Conservation (phyloP, 1,139 yeast species). For the Suhomyces ambrosiae region DNA sequence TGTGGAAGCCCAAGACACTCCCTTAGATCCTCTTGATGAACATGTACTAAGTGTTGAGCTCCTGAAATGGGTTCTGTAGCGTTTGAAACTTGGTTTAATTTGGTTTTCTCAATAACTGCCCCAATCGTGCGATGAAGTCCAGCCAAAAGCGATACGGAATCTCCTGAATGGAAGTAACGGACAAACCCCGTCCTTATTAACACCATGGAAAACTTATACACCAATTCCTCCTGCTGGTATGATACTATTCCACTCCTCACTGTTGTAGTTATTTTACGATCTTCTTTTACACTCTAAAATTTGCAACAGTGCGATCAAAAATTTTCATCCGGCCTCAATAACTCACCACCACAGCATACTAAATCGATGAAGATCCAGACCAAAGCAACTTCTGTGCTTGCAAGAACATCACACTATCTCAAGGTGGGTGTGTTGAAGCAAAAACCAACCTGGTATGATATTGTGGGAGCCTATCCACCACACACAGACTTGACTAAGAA, state of each 20-base stretch:
- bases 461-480: constrained; percentile 82
- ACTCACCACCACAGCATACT: constrained; percentile 8
- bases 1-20: background rate
- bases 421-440: constrained; percentile 62
- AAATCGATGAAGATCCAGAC: constrained; percentile 74
- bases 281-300: no score
- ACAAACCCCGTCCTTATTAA: no score
- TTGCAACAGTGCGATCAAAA: constrained; percentile 1
- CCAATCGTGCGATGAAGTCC: background rate
- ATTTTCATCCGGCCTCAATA: constrained; percentile 11
- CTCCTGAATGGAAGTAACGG: no score
- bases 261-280: no score
- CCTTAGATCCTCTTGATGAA: background rate
- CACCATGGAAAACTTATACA: no score
- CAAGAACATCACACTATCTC: constrained; percentile 73
- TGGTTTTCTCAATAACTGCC: background rate
- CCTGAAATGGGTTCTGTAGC: background rate
- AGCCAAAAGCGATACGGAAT: constrained; percentile 1
- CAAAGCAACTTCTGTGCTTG: constrained; percentile 69
- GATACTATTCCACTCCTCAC: no score
- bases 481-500: constrained; percentile 57
- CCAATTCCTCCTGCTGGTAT: no score
- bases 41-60: background rate
- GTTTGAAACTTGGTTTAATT: background rate
- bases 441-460: constrained; percentile 87